A percentile compares a stretch with the other conserved stretches of the same genome.
phyloP scores from a whole-genome alignment of 805 yeast genomes.

The Jamesozyma lodderae region DNA sequence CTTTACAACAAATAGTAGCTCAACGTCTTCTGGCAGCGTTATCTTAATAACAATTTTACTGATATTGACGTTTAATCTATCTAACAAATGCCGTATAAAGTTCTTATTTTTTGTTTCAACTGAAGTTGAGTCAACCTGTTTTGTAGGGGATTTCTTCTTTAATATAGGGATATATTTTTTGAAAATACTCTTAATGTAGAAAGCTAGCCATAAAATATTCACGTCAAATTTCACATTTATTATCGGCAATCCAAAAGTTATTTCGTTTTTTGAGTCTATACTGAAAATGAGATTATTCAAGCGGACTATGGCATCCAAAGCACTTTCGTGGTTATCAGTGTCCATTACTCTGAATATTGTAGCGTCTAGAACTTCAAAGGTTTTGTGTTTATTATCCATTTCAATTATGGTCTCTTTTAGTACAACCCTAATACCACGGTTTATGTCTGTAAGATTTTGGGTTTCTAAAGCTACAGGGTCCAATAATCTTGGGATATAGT shows the following conservation, averaged over 20 bases:
- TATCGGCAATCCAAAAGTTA: constrained; percentile 13
- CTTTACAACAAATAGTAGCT: constrained; percentile 14
- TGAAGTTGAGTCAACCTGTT: background rate
- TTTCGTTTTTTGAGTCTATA: background rate
- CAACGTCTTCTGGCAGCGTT: constrained; percentile 21
- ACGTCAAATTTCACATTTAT: constrained; percentile 23
- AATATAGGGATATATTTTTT: constrained; percentile 7
- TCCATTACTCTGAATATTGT: constrained; percentile 21
- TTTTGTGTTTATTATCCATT: constrained; percentile 6
- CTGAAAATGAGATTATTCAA: constrained; percentile 11
- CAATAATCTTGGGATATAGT: constrained; percentile 15
- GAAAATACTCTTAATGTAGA: constrained; percentile 14
- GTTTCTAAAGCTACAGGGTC: constrained; percentile 17
- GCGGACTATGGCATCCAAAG: constrained; percentile 13
- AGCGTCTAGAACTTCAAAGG: constrained; percentile 12
- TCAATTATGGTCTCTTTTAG: constrained; percentile 16
- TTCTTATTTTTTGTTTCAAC: background rate
- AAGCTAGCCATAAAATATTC: constrained; percentile 23
- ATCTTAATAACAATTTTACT: constrained; percentile 20
- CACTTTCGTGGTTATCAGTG: constrained; percentile 4
- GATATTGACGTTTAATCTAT: constrained; percentile 8
- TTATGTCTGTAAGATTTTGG: constrained; percentile 15
- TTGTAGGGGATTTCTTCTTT: background rate
- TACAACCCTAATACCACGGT: constrained; percentile 19
- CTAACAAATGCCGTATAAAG: background rate